phyloP scores from a whole-genome alignment of 257 asterid genomes.

The Fraxinus pennsylvanica region DNA sequence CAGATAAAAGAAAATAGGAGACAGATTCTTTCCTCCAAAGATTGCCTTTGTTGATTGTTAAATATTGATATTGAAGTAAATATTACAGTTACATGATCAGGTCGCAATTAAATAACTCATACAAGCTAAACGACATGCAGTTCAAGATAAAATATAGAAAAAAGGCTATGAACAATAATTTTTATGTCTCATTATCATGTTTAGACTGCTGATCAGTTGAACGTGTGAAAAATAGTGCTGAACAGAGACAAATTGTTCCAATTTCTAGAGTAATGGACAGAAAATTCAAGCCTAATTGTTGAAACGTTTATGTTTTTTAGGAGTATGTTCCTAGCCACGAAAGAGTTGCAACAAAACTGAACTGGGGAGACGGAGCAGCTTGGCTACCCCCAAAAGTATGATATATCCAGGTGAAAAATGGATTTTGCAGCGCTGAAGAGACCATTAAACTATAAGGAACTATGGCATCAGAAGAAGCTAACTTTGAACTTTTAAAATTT shows the following conservation, averaged over 20 bases:
- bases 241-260: background rate
- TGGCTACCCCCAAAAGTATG: conserved; percentile 34
- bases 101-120: no score
- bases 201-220: no score
- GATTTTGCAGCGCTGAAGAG: conserved; percentile 29
- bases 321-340: conserved; percentile 53
- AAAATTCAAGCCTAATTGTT: background rate
- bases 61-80: no score
- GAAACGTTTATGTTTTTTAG: conserved; percentile 11
- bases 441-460: conserved; percentile 28
- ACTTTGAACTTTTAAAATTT: conserved; percentile 40
- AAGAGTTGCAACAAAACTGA: conserved; percentile 42
- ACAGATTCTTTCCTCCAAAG: no score
- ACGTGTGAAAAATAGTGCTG: no score
- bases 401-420: conserved; percentile 51
- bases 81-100: no score
- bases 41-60: no score
- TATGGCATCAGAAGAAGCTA: conserved; percentile 44
- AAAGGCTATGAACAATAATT: no score
- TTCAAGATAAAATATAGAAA: no score
- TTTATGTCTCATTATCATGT: no score
- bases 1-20: no score
- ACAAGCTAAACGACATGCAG: no score
- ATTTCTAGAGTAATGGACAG: background rate
- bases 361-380: conserved; percentile 61